Base-by-base conservation (phyloP, 441 rosid species). In the Adansonia rubrostipa region DNA sequence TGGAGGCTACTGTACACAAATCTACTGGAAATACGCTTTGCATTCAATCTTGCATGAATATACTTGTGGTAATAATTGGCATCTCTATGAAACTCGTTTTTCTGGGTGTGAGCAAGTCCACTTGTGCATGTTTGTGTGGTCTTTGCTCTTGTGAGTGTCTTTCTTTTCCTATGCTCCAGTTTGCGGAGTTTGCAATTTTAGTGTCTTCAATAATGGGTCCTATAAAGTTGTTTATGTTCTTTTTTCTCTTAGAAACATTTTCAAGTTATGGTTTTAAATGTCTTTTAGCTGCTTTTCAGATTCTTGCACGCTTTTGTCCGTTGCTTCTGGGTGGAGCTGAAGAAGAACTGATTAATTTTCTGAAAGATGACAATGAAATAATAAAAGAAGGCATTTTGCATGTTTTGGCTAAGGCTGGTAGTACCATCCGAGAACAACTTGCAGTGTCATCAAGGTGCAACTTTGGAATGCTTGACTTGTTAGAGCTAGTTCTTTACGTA, bases 361-460 rank as follows among this genome's bases (percentile, higher is more conserved):
- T 97, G 72, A 93, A 93, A 88, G 96, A 93, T 85, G 97, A 95
- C 54, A 90, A 88, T 85, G 99, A 92, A 84, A 86, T 88, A 73
- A 84, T 93, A 72, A 97, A 90, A 82, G 98, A 92, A 88, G 98
- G 99, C 79, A 88, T 90, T 75, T 88, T 97, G 84, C 93, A 95
- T 84, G 84, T 93, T 82, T 89, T 97, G 86, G 98, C 99, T 4
- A 97, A 89, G 86, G 98, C 98, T 80, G 99, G 99, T 79, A 98
- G 97, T 76, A 92, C 94, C 44, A 89, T 97, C 69, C 90, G 98
- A 77, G 99, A 97, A 83, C 97, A 95, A 84, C 93, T 97, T 77
- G 89, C 95, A 6, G 89, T 80, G 80, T 84, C 93, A 78, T 85
- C 98, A n/a, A 95, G 99, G 99, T 93, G 84, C 79, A 63, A 78